Evolutionary conservation across 108 stramenopile species (phyloP).

Genomic region (Bacterosira constricta): DNA sequence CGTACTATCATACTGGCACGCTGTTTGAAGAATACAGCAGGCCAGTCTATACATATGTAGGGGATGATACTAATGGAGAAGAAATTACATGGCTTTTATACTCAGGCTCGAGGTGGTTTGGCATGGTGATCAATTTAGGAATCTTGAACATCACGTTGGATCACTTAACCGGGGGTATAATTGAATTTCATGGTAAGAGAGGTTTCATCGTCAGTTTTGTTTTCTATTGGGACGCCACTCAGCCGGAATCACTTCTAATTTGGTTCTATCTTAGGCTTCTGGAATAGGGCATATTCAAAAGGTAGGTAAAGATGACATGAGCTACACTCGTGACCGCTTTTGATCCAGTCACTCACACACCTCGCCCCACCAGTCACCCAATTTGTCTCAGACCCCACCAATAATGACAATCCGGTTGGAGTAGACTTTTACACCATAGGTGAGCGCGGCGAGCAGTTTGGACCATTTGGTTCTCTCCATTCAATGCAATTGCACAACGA

Average conservation of each 20-base stretch:
- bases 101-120: neutral
- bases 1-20: too few relatives aligned
- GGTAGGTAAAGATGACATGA: too few relatives aligned
- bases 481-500: too few relatives aligned
- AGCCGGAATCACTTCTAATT: neutral
- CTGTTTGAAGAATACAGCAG: neutral
- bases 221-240: neutral
- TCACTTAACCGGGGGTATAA: neutral
- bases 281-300: neutral
- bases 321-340: too few relatives aligned
- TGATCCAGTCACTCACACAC: too few relatives aligned
- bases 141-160: neutral
- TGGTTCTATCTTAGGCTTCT: too few relatives aligned
- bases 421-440: conserved; percentile 3
- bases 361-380: neutral
- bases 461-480: neutral
- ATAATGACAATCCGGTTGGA: neutral
- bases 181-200: neutral
- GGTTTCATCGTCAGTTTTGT: neutral
- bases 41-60: neutral
- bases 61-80: neutral
- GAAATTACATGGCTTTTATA: neutral
- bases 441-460: neutral
- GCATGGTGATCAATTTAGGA: neutral
- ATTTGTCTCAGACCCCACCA: neutral